Evolutionary conservation across 2,329 filamentous ascomycete genomes (phyloP).

Genomic region (Mycosphaerella sp.): DNA sequence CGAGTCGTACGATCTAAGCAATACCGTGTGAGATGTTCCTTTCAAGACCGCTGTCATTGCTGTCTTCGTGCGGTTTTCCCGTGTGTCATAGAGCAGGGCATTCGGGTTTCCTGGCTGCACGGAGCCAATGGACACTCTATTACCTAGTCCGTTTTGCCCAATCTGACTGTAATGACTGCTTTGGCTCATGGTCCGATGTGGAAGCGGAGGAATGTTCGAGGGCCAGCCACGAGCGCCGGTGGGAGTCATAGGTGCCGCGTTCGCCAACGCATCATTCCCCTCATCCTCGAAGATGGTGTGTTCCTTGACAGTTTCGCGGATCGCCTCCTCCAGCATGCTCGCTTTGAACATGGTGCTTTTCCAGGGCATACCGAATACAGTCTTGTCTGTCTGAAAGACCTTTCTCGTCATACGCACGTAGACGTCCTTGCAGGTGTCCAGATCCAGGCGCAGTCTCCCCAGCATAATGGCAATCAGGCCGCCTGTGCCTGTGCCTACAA

Average conservation of each 20-base stretch:
- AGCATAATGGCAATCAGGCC: slow-evolving; percentile 78
- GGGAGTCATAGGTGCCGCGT: slow-evolving; percentile 45
- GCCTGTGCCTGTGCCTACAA: slow-evolving; percentile 90
- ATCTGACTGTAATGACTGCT: slow-evolving; percentile 79
- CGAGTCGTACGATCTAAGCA: slow-evolving; percentile 92
- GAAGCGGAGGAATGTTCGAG: slow-evolving; percentile 33
- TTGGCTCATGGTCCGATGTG: slow-evolving; percentile 65
- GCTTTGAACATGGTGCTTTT: slow-evolving; percentile 95
- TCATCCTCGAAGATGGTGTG: slow-evolving; percentile 70
- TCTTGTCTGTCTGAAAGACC: slow-evolving; percentile 98
- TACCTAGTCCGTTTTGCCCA: slow-evolving; percentile 55
- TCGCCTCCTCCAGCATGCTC: slow-evolving; percentile 83
- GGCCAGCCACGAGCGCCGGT: slow-evolving; percentile 40
- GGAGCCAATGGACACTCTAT: slow-evolving; percentile 45
- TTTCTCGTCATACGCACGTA: slow-evolving; percentile 91
- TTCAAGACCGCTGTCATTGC: slow-evolving; percentile 88
- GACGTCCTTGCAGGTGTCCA: slow-evolving; percentile 95
- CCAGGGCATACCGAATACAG: slow-evolving; percentile 90
- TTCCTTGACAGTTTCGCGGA: slow-evolving; percentile 68
- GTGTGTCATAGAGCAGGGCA: slow-evolving; percentile 77
- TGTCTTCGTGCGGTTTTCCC: slow-evolving; percentile 66
- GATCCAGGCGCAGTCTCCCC: slow-evolving; percentile 78
- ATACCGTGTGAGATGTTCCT: slow-evolving; percentile 61
- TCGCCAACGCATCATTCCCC: slow-evolving; percentile 63
- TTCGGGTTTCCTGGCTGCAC: slow-evolving; percentile 73